Percentiles rank a stretch among this genome's conserved stretches.
phyloP scores from a whole-genome alignment of 176 grass and related monocot genomes.

The Panicum miliaceum region DNA sequence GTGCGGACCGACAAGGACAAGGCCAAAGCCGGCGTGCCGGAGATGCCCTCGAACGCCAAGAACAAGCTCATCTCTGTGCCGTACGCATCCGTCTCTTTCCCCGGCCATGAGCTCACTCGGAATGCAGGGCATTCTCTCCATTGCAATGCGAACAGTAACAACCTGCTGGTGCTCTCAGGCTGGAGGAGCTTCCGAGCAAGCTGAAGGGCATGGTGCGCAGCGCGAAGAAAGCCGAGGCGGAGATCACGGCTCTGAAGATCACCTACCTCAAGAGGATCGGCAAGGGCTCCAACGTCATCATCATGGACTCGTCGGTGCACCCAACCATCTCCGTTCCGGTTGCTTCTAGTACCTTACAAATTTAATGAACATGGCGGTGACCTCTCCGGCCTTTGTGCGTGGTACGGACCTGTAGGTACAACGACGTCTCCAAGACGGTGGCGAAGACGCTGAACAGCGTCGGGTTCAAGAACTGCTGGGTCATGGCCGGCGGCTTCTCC shows the following conservation, averaged over 20 bases:
- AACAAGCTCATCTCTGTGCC: constrained; percentile 79
- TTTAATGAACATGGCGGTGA: neutral
- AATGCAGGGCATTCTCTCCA: neutral
- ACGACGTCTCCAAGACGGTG: constrained; percentile 67
- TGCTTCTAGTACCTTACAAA: neutral
- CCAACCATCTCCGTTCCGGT: neutral
- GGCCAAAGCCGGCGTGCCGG: constrained; percentile 80
- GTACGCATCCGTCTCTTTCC: constrained; percentile 37
- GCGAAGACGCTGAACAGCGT: constrained; percentile 68
- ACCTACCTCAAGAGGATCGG: constrained; percentile 83
- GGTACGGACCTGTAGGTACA: constrained; percentile 57
- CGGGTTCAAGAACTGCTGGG: constrained; percentile 87
- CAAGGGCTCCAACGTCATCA: constrained; percentile 79
- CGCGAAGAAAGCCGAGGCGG: constrained; percentile 73
- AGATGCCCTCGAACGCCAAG: constrained; percentile 70
- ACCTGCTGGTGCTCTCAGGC: neutral
- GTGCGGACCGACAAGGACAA: constrained; percentile 90
- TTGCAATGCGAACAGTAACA: neutral
- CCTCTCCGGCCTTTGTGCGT: neutral
- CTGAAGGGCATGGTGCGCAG: constrained; percentile 75
- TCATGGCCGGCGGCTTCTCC: constrained; percentile 79
- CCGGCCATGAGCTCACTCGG: neutral
- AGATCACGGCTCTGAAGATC: constrained; percentile 87
- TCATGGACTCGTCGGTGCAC: constrained; percentile 91
- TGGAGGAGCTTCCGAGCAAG: constrained; percentile 86